Percentiles rank a stretch among this genome's conserved stretches.
phyloP scores from a whole-genome alignment of 352 stramenopile genomes.

The Globisporangium paddicum region DNA sequence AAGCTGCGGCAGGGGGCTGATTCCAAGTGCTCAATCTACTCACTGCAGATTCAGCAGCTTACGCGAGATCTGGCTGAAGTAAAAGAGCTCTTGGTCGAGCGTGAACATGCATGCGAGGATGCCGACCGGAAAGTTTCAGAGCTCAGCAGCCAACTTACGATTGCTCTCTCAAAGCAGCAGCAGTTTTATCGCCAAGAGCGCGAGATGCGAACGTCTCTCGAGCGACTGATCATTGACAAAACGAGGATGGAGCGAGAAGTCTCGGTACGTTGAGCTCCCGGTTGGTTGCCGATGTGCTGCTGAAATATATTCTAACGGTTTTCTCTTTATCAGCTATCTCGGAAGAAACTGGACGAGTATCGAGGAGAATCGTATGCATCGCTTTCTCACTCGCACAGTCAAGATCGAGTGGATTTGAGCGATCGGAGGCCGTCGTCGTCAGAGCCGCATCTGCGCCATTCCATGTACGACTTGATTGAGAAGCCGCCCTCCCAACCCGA shows the following conservation, averaged over 20 bases:
- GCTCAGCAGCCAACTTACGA: constrained; percentile 56
- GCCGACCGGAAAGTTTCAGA: constrained; percentile 65
- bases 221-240: constrained; percentile 59
- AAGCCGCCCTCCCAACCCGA: constrained; percentile 15
- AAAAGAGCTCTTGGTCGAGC: constrained; percentile 50
- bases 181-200: constrained; percentile 69
- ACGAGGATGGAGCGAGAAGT: constrained; percentile 60
- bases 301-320: background rate
- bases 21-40: constrained; percentile 34
- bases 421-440: background rate
- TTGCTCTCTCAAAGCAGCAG: constrained; percentile 70
- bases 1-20: constrained; percentile 45
- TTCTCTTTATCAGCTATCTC: constrained; percentile 23
- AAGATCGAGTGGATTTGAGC: constrained; percentile 3
- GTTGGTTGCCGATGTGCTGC: too few species aligned
- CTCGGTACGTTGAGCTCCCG: constrained; percentile 18
- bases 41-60: constrained; percentile 51
- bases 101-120: constrained; percentile 62
- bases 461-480: constrained; percentile 17
- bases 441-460: constrained; percentile 14
- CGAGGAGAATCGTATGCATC: constrained; percentile 33
- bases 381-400: constrained; percentile 11
- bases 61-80: constrained; percentile 45
- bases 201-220: constrained; percentile 50
- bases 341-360: constrained; percentile 61